Conservation (phyloP, 805 yeast species). For the Cyberlindnera maclurae region DNA sequence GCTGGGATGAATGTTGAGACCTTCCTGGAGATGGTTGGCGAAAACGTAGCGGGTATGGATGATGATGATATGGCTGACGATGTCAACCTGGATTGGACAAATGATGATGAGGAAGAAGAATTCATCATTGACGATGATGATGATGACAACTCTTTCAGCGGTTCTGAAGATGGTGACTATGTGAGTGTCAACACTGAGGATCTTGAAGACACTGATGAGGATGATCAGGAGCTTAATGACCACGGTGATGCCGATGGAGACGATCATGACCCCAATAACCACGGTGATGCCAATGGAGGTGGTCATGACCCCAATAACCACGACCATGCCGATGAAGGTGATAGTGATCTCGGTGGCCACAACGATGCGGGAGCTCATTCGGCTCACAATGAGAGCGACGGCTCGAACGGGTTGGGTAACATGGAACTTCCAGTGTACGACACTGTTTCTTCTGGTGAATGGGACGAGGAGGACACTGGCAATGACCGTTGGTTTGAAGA, state of each 20-base stretch:
- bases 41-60: neutral
- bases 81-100: neutral
- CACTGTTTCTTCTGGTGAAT: too few relatives aligned
- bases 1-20: neutral
- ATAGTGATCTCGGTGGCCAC: too few relatives aligned
- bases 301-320: neutral
- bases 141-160: slow-evolving; percentile 1
- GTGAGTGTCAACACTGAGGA: neutral
- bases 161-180: neutral
- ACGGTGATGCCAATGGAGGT: neutral
- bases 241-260: neutral
- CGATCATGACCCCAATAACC: neutral
- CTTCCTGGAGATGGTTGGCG: slow-evolving; percentile 1
- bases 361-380: too few relatives aligned
- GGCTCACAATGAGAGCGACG: too few relatives aligned
- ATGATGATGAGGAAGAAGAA: slow-evolving; percentile 9
- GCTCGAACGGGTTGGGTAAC: too few relatives aligned
- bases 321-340: too few relatives aligned
- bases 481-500: too few relatives aligned
- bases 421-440: too few relatives aligned
- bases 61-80: slow-evolving; percentile 4
- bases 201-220: slow-evolving; percentile 1
- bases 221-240: slow-evolving; percentile 2
- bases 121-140: slow-evolving; percentile 10
- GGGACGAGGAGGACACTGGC: too few relatives aligned